Conservation (phyloP, 2,329 filamentous ascomycete species). For the Alternaria arborescens region DNA sequence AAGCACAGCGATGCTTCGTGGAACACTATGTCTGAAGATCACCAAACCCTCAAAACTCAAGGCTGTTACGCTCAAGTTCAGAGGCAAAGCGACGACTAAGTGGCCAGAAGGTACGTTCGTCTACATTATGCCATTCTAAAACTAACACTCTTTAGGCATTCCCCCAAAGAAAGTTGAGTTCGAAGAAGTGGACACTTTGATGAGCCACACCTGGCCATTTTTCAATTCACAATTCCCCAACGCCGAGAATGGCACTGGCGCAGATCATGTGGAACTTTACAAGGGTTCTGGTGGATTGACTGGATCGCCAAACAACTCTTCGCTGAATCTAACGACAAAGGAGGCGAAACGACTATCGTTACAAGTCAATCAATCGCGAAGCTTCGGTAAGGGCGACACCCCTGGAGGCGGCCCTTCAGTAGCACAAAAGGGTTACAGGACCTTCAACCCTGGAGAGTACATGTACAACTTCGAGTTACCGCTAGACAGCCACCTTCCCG, state of each 20-base stretch:
- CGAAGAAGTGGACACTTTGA: conserved; percentile 82
- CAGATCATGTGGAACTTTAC: conserved; percentile 68
- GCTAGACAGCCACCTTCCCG: conserved; percentile 78
- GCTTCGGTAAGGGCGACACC: conserved; percentile 81
- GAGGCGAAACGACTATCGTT: conserved; percentile 76
- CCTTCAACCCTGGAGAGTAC: conserved; percentile 80
- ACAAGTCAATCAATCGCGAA: conserved; percentile 81
- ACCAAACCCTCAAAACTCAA: conserved; percentile 94
- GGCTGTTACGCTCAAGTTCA: conserved; percentile 84
- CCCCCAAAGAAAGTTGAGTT: conserved; percentile 86
- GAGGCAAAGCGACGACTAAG: conserved; percentile 85
- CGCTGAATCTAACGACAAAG: conserved; percentile 55
- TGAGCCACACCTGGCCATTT: conserved; percentile 89
- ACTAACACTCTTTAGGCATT: conserved; percentile 65
- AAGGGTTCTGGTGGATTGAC: conserved; percentile 54
- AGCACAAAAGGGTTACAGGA: conserved; percentile 82
- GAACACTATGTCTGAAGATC: conserved; percentile 81
- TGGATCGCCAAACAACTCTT: conserved; percentile 57
- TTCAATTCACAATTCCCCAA: conserved; percentile 79
- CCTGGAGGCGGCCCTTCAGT: conserved; percentile 64
- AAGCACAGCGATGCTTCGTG: conserved; percentile 83
- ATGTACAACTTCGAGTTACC: conserved; percentile 82
- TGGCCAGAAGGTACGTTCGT: conserved; percentile 82
- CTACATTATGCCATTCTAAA: background rate
- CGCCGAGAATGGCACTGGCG: conserved; percentile 68